Evolutionary conservation across 2,329 filamentous ascomycete species (phyloP).

Genomic region (Penicillium sp.): DNA sequence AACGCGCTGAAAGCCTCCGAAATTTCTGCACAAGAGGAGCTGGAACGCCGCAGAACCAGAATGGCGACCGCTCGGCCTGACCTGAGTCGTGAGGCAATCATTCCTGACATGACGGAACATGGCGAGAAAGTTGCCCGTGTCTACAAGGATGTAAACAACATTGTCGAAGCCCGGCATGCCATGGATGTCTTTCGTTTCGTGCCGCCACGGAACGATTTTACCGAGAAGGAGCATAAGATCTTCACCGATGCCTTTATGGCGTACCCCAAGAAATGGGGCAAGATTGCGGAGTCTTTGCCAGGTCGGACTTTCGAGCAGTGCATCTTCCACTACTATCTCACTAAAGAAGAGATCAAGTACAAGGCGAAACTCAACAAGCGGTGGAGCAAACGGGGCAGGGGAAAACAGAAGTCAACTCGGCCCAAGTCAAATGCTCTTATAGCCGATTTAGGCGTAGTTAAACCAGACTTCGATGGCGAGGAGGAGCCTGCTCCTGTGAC

Average conservation of each 20-base stretch:
- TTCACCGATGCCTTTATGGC: conserved; percentile 48
- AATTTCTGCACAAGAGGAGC: conserved; percentile 47
- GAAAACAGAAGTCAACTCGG: conserved; percentile 33
- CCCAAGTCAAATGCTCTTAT: conserved; percentile 49
- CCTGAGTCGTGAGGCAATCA: conserved; percentile 43
- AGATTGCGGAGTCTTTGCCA: conserved; percentile 47
- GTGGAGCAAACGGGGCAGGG: conserved; percentile 42
- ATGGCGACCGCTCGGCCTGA: conserved; percentile 45
- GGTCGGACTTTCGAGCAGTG: conserved; percentile 47
- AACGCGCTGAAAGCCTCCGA: conserved; percentile 47
- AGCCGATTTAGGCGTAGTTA: conserved; percentile 43
- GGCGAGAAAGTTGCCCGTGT: conserved; percentile 36
- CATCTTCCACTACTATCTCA: conserved; percentile 50
- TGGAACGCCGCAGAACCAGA: conserved; percentile 42
- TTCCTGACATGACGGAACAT: conserved; percentile 47
- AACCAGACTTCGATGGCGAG: conserved; percentile 43
- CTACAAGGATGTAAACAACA: conserved; percentile 48
- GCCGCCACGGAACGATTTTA: conserved; percentile 47
- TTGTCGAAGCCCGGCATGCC: conserved; percentile 36
- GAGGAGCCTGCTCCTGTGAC: conserved; percentile 45
- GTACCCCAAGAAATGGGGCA: conserved; percentile 50
- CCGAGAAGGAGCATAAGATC: conserved; percentile 43
- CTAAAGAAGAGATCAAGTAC: conserved; percentile 48
- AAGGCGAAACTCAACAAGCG: conserved; percentile 48
- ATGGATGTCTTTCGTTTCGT: conserved; percentile 44